These are phyloP conservation scores for Syzygium aqueum DNA, from an alignment of 345 rosid species.

Conservation along the genomic window DNA sequence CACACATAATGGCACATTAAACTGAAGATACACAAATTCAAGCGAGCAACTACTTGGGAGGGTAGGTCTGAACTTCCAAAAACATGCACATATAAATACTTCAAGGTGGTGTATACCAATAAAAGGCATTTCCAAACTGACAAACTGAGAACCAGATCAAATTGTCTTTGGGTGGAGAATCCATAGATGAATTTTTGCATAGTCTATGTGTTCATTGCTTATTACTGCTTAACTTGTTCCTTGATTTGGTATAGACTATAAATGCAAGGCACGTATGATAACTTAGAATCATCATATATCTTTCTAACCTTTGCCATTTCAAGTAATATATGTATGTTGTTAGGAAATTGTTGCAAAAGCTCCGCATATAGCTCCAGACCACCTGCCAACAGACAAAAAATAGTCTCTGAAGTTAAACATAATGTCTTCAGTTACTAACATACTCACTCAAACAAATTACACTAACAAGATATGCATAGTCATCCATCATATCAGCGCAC, in stretches of 20 bases:
- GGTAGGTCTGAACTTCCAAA: neutral
- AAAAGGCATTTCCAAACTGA: neutral
- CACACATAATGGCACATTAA: neutral
- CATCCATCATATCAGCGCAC: neutral
- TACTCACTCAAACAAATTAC: neutral
- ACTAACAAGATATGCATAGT: neutral
- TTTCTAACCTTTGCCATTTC: constrained; percentile 89
- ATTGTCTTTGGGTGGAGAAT: neutral
- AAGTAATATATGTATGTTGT: constrained; percentile 75
- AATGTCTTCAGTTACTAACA: neutral
- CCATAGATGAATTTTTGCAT: neutral
- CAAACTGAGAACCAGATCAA: neutral
- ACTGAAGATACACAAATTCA: neutral
- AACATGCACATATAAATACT: neutral
- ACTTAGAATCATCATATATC: neutral
- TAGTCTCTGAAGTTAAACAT: neutral
- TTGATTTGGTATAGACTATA: neutral
- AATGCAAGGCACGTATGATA: neutral
- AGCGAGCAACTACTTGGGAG: neutral
- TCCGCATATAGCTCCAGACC: constrained; percentile 81
- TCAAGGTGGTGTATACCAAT: neutral
- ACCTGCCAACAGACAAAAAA: constrained; percentile 34
- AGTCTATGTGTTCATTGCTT: neutral
- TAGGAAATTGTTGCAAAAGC: constrained; percentile 88
- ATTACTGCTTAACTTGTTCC: neutral